Base-by-base conservation (phyloP, 2,329 filamentous ascomycete species). In the Aureobasidium subglaciale region DNA sequence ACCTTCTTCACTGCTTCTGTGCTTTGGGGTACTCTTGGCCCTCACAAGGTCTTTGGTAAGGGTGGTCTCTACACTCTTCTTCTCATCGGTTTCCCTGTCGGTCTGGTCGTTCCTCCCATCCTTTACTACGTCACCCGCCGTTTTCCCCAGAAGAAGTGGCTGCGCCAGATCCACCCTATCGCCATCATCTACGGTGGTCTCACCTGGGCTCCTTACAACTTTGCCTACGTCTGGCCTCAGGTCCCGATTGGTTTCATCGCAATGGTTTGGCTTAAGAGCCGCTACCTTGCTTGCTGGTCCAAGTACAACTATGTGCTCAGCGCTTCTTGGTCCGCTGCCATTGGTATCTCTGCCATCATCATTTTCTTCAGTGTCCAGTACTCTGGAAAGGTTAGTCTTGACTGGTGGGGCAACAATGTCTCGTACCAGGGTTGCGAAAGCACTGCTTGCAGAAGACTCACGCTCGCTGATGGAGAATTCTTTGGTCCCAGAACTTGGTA, bases 241-340 rank as follows among this genome's bases (percentile, higher is more conserved):
- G 35, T 53, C 3, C 49, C 49, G 5, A 53, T 53, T 11, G 38
- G 49, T 2, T 53, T 40, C 25, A 41, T 53, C 25, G 38, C 49
- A 13, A 53, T 53, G 35, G 37, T 53, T 1, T 42, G 38, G 35
- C 49, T 53, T 27, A 53, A 53, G 25, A 16, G 20, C 8, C 30
- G 38, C 9, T 34, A 54, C 16, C 6, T 54, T 9, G 50, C 38
- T 20, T 42, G 40, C 24, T 54, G 50, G 38, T 20, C 40, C 13
- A 42, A 54, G 38, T 54, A 54, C 50, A 55, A 55, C 40, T 43
- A 43, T 16, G 52, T 55, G 52, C 52, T 55, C 15, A 43, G 24
- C 6, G 52, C 40, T 20, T 37, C 30, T 20, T 55, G 41, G 52
- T 45, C 40, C n/a, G 52, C 52, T 22, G 52, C 52, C 30, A 55